Evolutionary conservation across 2,329 filamentous ascomycete species (phyloP), one percentile per base, ranked within the genome.

Genomic region (Sporothrix pallida): DNA sequence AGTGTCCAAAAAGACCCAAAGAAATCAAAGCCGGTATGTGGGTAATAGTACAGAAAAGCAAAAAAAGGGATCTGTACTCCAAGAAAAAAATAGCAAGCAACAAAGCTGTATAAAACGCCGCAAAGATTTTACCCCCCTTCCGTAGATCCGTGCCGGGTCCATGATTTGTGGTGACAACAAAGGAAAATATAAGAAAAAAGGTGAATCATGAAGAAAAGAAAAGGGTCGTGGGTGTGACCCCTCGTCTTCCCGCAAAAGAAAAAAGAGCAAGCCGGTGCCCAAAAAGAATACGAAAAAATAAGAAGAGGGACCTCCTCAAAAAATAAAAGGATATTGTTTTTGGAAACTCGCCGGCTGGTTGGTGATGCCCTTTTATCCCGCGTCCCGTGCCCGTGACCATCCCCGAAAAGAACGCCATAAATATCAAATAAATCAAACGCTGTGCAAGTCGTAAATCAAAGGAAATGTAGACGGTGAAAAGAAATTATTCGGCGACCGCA

Each of bases 221-320:
- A 54, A 3, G 26, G 3, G 13, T 3, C 0, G 23, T 17, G 10
- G 48, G 5, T 52, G 15, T 9, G 2, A 26, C 67, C 67, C 26
- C 46, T 5, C 23, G n/a, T 52, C 46, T 48, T 15, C 62, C 46
- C 62, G 62, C 42, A 6, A 65, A 26, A 48, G 12, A 17, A 23
- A 56, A 69, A 69, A 54, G 67, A 56, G 67, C 67, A 69, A 69
- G 67, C 67, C 67, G 67, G 67, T 69, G 68, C 44, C 20, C 54
- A 71, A 71, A 73, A 60, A 75, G 63, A 76, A 52, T 42, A 54
- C 26, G 13, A 71, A 68, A 52, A 58, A 75, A 70, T 44, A 52
- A 68, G 26, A 58, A 31, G 26, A 46, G 62, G 17, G 48, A 72
- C 3, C n/a, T 54, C 46, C 71, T 31, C 71, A 68, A 58, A 10